Conservation (phyloP, 768 basidiomycete genomes). For the Boletus bicolor region DNA sequence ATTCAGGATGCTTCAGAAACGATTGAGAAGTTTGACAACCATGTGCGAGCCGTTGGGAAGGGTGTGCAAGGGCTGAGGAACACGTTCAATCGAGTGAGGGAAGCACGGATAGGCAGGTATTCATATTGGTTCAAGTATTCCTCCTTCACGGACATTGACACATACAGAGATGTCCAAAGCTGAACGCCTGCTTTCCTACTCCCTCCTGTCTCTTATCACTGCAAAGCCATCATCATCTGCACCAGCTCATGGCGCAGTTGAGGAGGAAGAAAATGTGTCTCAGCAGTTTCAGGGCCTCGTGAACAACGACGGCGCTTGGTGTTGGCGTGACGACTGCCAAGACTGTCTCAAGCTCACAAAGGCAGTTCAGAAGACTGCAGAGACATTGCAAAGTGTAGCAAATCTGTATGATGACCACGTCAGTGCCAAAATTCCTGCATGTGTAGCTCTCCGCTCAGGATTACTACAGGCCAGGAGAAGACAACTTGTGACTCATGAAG, state of each 20-base stretch:
- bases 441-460: constrained; percentile 4
- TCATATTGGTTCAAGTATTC: background rate
- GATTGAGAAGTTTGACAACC: constrained; percentile 59
- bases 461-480: constrained; percentile 60
- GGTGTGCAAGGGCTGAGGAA: constrained; percentile 66
- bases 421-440: constrained; percentile 24
- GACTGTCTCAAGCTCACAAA: constrained; percentile 79
- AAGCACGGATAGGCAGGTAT: constrained; percentile 61
- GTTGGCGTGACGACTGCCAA: constrained; percentile 77
- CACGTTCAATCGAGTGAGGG: constrained; percentile 59
- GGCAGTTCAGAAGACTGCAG: constrained; percentile 71
- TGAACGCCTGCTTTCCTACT: constrained; percentile 69
- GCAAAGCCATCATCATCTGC: constrained; percentile 56
- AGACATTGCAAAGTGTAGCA: constrained; percentile 69
- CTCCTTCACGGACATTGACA: background rate
- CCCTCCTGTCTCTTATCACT: constrained; percentile 71
- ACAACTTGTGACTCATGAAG: constrained; percentile 72
- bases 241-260: constrained; percentile 44
- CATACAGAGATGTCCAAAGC: constrained; percentile 74
- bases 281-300: constrained; percentile 51
- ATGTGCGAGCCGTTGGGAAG: constrained; percentile 62
- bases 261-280: constrained; percentile 43
- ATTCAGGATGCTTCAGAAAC: constrained; percentile 61
- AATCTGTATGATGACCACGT: constrained; percentile 81
- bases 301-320: constrained; percentile 79